Percentiles rank a stretch among this genome's conserved stretches.
Conservation (phyloP, 768 basidiomycete genomes). For the Lyophyllum decastes region DNA sequence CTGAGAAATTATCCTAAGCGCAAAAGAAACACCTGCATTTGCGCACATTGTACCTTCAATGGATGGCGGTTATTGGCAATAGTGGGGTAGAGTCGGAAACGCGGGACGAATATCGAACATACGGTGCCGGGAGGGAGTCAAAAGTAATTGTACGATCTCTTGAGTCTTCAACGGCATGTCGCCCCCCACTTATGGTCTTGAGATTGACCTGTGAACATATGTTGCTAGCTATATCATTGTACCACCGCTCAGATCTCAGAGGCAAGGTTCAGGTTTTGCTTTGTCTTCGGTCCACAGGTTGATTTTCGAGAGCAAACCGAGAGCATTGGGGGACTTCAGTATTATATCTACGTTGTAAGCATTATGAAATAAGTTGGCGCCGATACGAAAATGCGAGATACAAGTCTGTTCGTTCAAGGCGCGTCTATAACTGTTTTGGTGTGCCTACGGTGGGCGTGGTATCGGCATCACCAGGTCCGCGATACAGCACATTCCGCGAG, state of each 20-base stretch:
- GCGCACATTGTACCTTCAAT: no score
- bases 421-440: not conserved
- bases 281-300: not conserved
- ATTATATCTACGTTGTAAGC: not conserved
- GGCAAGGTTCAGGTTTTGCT: not conserved
- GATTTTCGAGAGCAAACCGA: not conserved
- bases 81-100: no score
- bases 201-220: no score
- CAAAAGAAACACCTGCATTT: no score
- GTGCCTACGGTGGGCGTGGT: not conserved
- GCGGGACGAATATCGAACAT: no score
- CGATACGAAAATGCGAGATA: not conserved
- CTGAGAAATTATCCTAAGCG: no score
- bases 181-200: no score
- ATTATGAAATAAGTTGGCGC: not conserved
- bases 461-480: constrained; percentile 46
- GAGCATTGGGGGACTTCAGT: not conserved
- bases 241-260: not conserved
- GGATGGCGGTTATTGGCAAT: no score
- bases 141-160: no score
- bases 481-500: constrained; percentile 70
- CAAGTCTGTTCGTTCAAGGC: not conserved
- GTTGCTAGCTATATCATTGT: no score
- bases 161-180: no score
- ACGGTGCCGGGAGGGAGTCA: no score